A percentile compares a stretch with the other conserved stretches of the same genome.
These are phyloP conservation scores for Taiozyma sp. DNA, from an alignment of 1,139 yeast genomes.

Conservation along the genomic window DNA sequence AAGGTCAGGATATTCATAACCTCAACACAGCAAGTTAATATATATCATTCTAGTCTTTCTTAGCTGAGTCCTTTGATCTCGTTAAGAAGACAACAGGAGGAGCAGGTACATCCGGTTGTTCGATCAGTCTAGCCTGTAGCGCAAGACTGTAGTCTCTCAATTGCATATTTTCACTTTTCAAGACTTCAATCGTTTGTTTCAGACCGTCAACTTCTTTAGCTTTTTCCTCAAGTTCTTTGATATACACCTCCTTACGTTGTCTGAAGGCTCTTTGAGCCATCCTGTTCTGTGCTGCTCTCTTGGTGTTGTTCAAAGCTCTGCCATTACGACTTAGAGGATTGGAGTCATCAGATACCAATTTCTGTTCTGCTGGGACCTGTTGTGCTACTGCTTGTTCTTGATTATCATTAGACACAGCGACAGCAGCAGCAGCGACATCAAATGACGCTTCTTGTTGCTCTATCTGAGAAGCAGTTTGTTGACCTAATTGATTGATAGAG, in stretches of 20 bases:
- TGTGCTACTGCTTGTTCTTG: neutral
- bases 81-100: conserved; percentile 37
- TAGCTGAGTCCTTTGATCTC: conserved; percentile 3
- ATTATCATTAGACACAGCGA: conserved; percentile 19
- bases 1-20: too few species aligned
- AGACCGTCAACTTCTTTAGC: conserved; percentile 57
- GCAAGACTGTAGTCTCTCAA: conserved; percentile 71
- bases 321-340: conserved; percentile 28
- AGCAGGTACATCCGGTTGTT: conserved; percentile 33
- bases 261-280: conserved; percentile 88
- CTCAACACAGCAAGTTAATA: neutral
- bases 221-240: conserved; percentile 70
- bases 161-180: conserved; percentile 65
- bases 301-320: conserved; percentile 56
- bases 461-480: conserved; percentile 7
- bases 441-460: conserved; percentile 17
- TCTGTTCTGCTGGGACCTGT: neutral
- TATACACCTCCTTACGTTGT: conserved; percentile 70
- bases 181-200: conserved; percentile 57
- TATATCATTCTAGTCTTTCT: conserved; percentile 7
- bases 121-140: conserved; percentile 63
- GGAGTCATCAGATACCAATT: conserved; percentile 4
- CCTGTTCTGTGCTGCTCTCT: conserved; percentile 86
- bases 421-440: conserved; percentile 27
- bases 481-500: conserved; percentile 9